A percentile compares a stretch with the other conserved stretches of the same genome.
Evolutionary conservation across 2,329 filamentous ascomycete species (phyloP).

Genomic region (Gliomastix tumulicola): DNA sequence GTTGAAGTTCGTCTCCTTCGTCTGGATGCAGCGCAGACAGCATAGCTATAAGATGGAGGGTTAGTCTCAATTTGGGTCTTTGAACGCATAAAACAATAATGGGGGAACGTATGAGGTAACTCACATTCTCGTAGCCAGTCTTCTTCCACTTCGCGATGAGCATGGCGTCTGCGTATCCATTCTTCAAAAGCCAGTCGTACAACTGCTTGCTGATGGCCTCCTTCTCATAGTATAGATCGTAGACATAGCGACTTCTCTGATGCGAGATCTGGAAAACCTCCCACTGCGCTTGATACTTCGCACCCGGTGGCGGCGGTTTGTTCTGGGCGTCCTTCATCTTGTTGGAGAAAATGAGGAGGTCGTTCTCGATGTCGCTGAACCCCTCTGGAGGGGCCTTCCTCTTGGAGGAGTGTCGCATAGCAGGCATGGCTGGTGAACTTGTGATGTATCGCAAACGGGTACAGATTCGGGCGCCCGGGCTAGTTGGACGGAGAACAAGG

Average conservation of each 20-base stretch:
- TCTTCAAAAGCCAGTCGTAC: constrained; percentile 96
- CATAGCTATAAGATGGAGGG: constrained; percentile 76
- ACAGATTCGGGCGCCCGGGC: neutral
- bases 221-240: constrained; percentile 97
- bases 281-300: constrained; percentile 88
- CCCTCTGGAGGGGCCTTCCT: constrained; percentile 79
- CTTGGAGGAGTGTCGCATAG: constrained; percentile 67
- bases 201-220: constrained; percentile 87
- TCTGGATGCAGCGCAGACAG: constrained; percentile 92
- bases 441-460: neutral
- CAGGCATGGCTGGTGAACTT: constrained; percentile 53
- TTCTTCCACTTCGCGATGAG: constrained; percentile 99
- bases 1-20: constrained; percentile 99
- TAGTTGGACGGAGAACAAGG: too few species aligned
- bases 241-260: constrained; percentile 86
- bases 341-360: constrained; percentile 77
- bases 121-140: constrained; percentile 93
- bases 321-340: constrained; percentile 96
- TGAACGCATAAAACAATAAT: too few species aligned
- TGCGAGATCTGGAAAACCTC: constrained; percentile 97
- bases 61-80: too few species aligned
- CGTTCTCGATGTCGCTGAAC: constrained; percentile 83
- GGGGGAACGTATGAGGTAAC: too few species aligned
- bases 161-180: constrained; percentile 89
- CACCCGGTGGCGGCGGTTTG: constrained; percentile 70